A percentile compares a stretch with the other conserved stretches of the same genome.
Conservation (phyloP, 2,329 filamentous ascomycete genomes). For the Neophaeococcomyces mojaviensis region DNA sequence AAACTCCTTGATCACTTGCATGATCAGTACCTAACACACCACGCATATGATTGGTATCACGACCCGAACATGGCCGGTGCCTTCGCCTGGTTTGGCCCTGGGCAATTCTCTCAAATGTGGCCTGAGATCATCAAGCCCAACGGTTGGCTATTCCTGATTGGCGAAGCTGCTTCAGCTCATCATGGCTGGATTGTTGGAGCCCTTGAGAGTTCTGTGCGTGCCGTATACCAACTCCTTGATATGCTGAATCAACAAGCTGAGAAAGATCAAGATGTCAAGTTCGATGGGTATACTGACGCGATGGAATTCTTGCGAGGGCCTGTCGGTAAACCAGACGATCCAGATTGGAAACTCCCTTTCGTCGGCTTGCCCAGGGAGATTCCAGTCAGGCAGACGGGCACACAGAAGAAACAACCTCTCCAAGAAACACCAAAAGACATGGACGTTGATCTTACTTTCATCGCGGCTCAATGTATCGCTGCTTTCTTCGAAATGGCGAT, state of each 20-base stretch:
- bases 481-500: background rate
- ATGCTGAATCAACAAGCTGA: constrained; percentile 1
- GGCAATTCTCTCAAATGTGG: constrained; percentile 34
- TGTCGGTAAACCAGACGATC: background rate
- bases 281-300: background rate
- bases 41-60: constrained; percentile 33
- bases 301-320: background rate
- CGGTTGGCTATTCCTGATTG: constrained; percentile 19
- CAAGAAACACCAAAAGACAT: background rate
- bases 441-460: background rate
- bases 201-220: constrained; percentile 13
- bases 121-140: constrained; percentile 26
- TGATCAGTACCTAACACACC: constrained; percentile 24
- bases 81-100: constrained; percentile 35
- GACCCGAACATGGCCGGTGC: constrained; percentile 31
- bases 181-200: constrained; percentile 20
- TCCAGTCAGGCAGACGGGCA: background rate
- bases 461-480: background rate
- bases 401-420: background rate
- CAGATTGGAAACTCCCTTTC: background rate
- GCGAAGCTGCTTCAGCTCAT: constrained; percentile 17
- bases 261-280: background rate
- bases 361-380: background rate
- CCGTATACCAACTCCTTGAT: background rate
- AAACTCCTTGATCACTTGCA: constrained; percentile 6